Evolutionary conservation across 78 protist genomes (phyloP).

Genomic region (Dictyostelium purpureum): DNA sequence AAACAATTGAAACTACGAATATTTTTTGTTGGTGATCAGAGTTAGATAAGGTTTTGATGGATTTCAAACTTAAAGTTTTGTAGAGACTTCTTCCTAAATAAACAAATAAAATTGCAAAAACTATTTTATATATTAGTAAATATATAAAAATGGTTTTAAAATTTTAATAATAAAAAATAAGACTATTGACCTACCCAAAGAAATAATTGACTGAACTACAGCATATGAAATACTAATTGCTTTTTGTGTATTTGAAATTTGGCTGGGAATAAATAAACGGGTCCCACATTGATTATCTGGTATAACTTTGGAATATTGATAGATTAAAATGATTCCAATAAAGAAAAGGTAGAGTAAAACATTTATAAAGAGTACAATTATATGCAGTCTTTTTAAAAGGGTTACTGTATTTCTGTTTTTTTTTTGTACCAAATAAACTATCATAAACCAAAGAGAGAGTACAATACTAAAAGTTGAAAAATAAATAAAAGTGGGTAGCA

Average conservation of each 20-base stretch:
- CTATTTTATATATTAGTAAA: too few relatives aligned
- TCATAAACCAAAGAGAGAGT: neutral
- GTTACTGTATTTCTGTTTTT: neutral
- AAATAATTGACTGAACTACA: constrained; percentile 17
- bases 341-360: constrained; percentile 5
- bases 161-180: too few relatives aligned
- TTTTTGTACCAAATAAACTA: neutral
- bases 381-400: neutral
- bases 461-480: constrained; percentile 11
- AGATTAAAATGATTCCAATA: constrained; percentile 1
- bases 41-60: neutral
- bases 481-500: constrained; percentile 16
- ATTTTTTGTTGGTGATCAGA: neutral
- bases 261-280: neutral
- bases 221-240: constrained; percentile 41
- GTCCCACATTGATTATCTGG: constrained; percentile 13
- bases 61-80: neutral
- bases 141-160: too few relatives aligned
- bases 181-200: too few relatives aligned
- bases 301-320: constrained; percentile 4
- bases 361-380: neutral
- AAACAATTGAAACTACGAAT: neutral
- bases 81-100: constrained; percentile 22
- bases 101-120: constrained; percentile 29
- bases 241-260: constrained; percentile 19